Evolutionary conservation across 2,329 filamentous ascomycete genomes (phyloP), one percentile per base, ranked within the genome.

Genomic region (Colletotrichum viniferum): DNA sequence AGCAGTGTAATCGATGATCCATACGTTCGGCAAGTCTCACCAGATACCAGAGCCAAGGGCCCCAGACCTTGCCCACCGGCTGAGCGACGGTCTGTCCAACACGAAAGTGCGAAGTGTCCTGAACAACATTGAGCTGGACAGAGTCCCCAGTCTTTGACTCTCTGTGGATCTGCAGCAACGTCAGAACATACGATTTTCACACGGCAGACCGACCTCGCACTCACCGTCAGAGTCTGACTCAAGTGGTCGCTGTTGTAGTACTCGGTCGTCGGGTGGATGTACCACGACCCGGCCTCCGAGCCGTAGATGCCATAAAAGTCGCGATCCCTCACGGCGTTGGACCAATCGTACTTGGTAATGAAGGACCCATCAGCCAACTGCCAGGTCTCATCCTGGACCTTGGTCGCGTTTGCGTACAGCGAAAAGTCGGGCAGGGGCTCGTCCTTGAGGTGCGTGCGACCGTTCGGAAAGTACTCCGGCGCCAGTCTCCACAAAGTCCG

Each of bases 301-400:
- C 75, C 75, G 12, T 77, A 77, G 34, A 77, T 60, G 10, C 75
- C 75, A 55, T 77, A 77, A 30, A 72, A 77, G 36, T 77, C 75
- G 16, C 75, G 72, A 52, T 77, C 72, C n/a, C 75, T 63, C 24
- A 77, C 75, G 4, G 75, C 75, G 10, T 75, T 77, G 2, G 75
- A 77, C 75, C 75, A 75, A 48, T 77, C 75, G 21, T 77, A 77
- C 24, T 77, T 77, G 9, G 75, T 77, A 26, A 77, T 69, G 32
- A 65, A 77, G 1, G 75, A 77, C 16, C 75, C 75, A 38, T 75
- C 68, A 7, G 62, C 68, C 14, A 77, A 64, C 32, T 75, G 75
- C 75, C 72, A 77, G 2, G 75, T 77, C n/a, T 77, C 75, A 18
- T 77, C 75, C 52, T 77, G 75, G n/a, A 77, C 75, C 12, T 75